A percentile compares a stretch with the other conserved stretches of the same genome.
Conservation (phyloP, 148 eudicot species). For the Limonium bicolor region DNA sequence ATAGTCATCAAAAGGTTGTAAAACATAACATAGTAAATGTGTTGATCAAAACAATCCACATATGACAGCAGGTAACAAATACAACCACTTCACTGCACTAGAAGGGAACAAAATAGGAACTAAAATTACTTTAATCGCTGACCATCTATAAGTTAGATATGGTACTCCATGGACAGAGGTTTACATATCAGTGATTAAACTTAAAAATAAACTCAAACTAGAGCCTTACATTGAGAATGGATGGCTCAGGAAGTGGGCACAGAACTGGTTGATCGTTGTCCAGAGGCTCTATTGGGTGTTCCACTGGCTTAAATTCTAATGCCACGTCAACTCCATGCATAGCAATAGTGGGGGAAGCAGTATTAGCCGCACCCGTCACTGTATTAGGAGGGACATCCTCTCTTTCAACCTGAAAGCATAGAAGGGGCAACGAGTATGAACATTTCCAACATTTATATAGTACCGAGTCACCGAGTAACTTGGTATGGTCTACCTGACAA, state of each 20-base stretch:
- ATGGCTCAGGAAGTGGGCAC: constrained; percentile 88
- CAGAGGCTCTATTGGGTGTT: constrained; percentile 69
- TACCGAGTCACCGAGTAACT: not conserved
- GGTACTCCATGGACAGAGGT: no score
- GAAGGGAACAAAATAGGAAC: no score
- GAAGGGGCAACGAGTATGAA: not conserved
- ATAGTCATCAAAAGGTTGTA: no score
- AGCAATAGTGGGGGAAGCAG: constrained; percentile 9
- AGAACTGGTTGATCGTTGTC: constrained; percentile 67
- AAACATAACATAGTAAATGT: no score
- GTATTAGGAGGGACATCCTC: constrained; percentile 24
- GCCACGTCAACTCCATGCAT: constrained; percentile 53
- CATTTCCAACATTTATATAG: not conserved
- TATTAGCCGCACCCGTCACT: constrained; percentile 17
- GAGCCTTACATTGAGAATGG: constrained; percentile 71
- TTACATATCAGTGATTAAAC: no score
- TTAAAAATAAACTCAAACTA: not conserved
- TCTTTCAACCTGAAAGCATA: constrained; percentile 28
- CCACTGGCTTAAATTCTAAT: constrained; percentile 74
- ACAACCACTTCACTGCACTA: no score
- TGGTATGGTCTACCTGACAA: no score
- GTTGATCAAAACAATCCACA: no score
- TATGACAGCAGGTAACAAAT: no score
- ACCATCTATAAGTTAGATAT: no score
- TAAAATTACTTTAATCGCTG: no score